These are phyloP conservation scores for Jackrogersella multiformis DNA, from an alignment of 495 filamentous ascomycete species.

Conservation along the genomic window DNA sequence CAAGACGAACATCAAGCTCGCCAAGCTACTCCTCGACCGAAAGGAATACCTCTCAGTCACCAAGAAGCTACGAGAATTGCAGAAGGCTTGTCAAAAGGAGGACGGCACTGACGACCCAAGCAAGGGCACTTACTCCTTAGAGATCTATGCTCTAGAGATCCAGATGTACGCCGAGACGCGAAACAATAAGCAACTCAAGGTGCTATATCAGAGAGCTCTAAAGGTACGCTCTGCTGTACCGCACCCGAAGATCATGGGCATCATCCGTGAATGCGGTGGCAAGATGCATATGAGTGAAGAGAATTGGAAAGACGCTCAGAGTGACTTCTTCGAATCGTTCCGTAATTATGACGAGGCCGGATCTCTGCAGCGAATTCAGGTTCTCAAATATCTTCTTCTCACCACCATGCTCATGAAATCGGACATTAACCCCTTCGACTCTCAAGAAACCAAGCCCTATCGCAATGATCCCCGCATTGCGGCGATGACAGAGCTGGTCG, in stretches of 20 bases:
- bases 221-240: conserved; percentile 93
- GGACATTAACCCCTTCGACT: conserved; percentile 99
- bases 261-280: conserved; percentile 97
- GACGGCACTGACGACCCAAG: conserved; percentile 93
- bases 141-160: conserved; percentile 96
- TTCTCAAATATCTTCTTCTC: conserved; percentile 95
- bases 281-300: conserved; percentile 99
- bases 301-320: conserved; percentile 97
- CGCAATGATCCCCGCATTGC: conserved; percentile 93
- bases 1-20: conserved; percentile 98
- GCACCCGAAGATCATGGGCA: conserved; percentile 98
- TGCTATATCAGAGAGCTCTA: conserved; percentile 87
- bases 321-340: conserved; percentile 98
- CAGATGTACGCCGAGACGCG: conserved; percentile 97
- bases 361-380: conserved; percentile 93
- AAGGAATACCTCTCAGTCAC: conserved; percentile 85
- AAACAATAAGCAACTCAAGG: conserved; percentile 97
- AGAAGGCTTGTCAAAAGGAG: conserved; percentile 85
- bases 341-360: conserved; percentile 99
- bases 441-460: conserved; percentile 99
- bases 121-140: conserved; percentile 95
- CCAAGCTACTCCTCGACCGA: conserved; percentile 86
- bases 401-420: conserved; percentile 99
- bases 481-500: conserved; percentile 96
- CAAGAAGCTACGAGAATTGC: conserved; percentile 87